phyloP scores from a whole-genome alignment of 2,329 filamentous ascomycete species.

The Thielaviopsis musarum region DNA sequence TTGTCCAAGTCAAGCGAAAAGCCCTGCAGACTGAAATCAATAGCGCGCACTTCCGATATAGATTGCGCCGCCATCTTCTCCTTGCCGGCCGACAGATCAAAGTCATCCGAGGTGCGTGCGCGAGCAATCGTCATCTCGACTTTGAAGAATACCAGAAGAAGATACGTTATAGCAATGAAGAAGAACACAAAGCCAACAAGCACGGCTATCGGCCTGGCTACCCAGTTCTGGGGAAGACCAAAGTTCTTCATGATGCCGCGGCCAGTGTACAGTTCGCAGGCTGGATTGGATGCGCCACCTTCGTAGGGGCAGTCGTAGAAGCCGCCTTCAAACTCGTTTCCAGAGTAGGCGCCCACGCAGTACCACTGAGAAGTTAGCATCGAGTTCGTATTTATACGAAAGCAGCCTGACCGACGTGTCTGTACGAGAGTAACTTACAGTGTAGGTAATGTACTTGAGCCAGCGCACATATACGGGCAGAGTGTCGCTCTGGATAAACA shows the following conservation, averaged over 20 bases:
- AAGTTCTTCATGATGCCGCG: constrained; percentile 51
- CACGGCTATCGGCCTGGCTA: constrained; percentile 47
- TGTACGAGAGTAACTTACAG: constrained; percentile 24
- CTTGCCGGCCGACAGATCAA: constrained; percentile 51
- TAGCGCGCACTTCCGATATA: constrained; percentile 35
- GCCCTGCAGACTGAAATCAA: constrained; percentile 46
- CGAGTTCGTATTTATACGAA: constrained; percentile 8
- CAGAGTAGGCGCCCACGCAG: constrained; percentile 50
- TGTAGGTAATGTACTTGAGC: constrained; percentile 52
- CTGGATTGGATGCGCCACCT: constrained; percentile 44
- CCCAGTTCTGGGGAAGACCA: constrained; percentile 51
- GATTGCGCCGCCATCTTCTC: constrained; percentile 46
- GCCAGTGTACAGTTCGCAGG: constrained; percentile 52
- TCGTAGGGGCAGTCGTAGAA: constrained; percentile 57
- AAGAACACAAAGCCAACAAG: constrained; percentile 44
- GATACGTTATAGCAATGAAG: constrained; percentile 42
- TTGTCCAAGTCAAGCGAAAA: constrained; percentile 52
- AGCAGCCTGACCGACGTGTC: rapidly evolving
- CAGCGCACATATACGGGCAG: constrained; percentile 66
- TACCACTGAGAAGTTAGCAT: constrained; percentile 35
- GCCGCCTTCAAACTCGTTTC: constrained; percentile 54
- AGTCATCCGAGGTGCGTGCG: constrained; percentile 34
- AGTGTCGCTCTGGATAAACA: constrained; percentile 56
- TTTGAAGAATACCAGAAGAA: constrained; percentile 46
- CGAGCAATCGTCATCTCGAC: constrained; percentile 55